These are phyloP conservation scores for Alternaria tenuissima DNA, from an alignment of 2,329 filamentous ascomycete genomes.

Conservation along the genomic window DNA sequence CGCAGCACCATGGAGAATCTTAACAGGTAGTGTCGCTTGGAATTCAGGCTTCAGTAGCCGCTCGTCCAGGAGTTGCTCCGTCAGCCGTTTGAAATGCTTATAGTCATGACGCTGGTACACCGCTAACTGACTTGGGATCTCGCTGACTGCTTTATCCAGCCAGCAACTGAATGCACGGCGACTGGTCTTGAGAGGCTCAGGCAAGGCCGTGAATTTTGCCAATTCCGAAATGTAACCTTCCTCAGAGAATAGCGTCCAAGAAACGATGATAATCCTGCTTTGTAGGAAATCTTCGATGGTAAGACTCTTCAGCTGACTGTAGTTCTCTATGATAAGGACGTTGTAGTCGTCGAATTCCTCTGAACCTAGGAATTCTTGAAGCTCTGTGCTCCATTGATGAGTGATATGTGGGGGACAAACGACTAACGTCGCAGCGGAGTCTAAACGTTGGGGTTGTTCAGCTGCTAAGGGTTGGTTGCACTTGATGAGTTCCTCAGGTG, in stretches of 20 bases:
- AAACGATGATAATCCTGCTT: slow-evolving; percentile 65
- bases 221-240: slow-evolving; percentile 60
- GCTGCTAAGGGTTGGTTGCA: slow-evolving; percentile 14
- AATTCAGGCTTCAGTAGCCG: slow-evolving; percentile 47
- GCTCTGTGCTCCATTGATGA: slow-evolving; percentile 66
- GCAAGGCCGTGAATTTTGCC: slow-evolving; percentile 60
- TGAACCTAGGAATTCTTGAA: slow-evolving; percentile 58
- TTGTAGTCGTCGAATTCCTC: slow-evolving; percentile 45
- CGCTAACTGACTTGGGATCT: slow-evolving; percentile 55
- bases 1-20: slow-evolving; percentile 45
- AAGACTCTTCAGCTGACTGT: slow-evolving; percentile 51
- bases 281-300: slow-evolving; percentile 54
- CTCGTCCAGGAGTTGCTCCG: slow-evolving; percentile 30
- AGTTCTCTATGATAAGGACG: slow-evolving; percentile 56
- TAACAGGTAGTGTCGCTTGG: slow-evolving; percentile 50
- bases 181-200: slow-evolving; percentile 45
- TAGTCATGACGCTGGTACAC: slow-evolving; percentile 45
- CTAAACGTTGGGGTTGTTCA: slow-evolving; percentile 42
- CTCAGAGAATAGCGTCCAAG: slow-evolving; percentile 59
- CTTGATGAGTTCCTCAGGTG: slow-evolving; percentile 19
- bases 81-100: slow-evolving; percentile 37
- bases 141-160: slow-evolving; percentile 56
- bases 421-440: slow-evolving; percentile 62
- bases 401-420: slow-evolving; percentile 65
- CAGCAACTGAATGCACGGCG: slow-evolving; percentile 63